Base-by-base conservation (phyloP, 139 green algal species). In the Micractinium sp. region DNA sequence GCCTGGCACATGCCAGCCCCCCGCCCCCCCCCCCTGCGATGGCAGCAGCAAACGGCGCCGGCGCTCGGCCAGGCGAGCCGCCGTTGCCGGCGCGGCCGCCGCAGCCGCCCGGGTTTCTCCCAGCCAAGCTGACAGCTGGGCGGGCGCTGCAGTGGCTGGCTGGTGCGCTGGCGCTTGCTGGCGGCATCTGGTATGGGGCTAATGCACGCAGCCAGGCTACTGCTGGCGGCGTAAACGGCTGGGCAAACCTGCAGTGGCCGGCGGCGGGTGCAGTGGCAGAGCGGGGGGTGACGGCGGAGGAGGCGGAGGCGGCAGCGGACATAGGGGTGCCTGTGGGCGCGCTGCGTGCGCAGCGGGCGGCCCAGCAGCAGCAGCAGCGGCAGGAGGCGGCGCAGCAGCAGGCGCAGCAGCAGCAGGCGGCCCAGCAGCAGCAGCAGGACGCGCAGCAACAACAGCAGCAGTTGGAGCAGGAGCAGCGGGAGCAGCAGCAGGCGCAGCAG, bases 81-180 rank as follows among this genome's bases (percentile, higher is more conserved):
- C 66, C 25, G 23, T 19, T 29, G 25, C 23, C 25, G 66, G 66
- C 66, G 66, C 23, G 76, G 31, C 80, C 61, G 53, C 80, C 7
- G 29, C 67, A 35, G 67, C 67, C 71, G 31, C 71, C 27, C 7
- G 38, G 23, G 38, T 39, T 47, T 22, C 36, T 56, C 18, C 75
- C 20, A 22, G 35, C 75, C 1, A 23, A 7, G n/a, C 16, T 82
- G 38, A 82, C 9, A 25, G 77, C 41, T n/a, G n/a, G 61, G 0
- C 35, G 27, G 5, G 82, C 63, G 22, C 61, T 87, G 61, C 82
- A 60, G 35, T 61, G 39, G 63, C 82, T 87, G 63, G 82, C 61
- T 16, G 82, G 61, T 15, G 82, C 82, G 4, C 38, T 66, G 2
- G 33, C 69, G 14, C 35, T 79, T 22, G 82, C 82, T 15, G 53